Percentiles rank a stretch among this genome's conserved stretches.
Conservation (phyloP, 2,329 filamentous ascomycete species). For the Penicillium sp. region DNA sequence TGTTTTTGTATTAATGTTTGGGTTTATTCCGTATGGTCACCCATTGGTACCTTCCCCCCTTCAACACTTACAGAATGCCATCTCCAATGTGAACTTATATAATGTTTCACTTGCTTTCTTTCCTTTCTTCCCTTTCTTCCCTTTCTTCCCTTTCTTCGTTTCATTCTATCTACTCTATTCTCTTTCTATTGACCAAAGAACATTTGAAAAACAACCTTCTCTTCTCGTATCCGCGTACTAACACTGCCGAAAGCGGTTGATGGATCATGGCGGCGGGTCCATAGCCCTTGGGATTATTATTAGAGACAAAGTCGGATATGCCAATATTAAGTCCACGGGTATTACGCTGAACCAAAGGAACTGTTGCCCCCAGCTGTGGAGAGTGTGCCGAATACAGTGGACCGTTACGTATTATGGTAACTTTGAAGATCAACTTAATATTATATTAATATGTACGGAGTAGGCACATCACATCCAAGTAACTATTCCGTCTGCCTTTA, state of each 20-base stretch:
- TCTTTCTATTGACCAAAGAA: no score
- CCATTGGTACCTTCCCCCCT: not conserved
- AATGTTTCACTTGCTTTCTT: not conserved
- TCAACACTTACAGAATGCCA: not conserved
- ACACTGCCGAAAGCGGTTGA: constrained; percentile 19
- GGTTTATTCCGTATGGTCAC: constrained; percentile 2
- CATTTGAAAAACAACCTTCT: not conserved
- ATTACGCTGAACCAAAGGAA: constrained; percentile 10
- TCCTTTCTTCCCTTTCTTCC: not conserved
- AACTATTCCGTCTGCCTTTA: not conserved
- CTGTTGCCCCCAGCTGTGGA: constrained; percentile 18
- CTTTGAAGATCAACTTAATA: not conserved
- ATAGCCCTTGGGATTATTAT: not conserved
- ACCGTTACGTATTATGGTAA: not conserved
- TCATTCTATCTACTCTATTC: not conserved
- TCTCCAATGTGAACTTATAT: not conserved
- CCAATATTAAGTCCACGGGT: not conserved
- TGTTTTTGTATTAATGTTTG: not conserved
- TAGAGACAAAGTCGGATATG: not conserved
- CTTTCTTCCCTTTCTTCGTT: not conserved
- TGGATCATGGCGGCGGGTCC: constrained; percentile 22
- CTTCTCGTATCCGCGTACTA: constrained; percentile 6
- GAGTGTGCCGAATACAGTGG: constrained; percentile 4
- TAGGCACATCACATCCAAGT: not conserved
- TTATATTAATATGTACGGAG: not conserved